phyloP scores from a whole-genome alignment of 306 rosid species.

The Lathyrus sativus region DNA sequence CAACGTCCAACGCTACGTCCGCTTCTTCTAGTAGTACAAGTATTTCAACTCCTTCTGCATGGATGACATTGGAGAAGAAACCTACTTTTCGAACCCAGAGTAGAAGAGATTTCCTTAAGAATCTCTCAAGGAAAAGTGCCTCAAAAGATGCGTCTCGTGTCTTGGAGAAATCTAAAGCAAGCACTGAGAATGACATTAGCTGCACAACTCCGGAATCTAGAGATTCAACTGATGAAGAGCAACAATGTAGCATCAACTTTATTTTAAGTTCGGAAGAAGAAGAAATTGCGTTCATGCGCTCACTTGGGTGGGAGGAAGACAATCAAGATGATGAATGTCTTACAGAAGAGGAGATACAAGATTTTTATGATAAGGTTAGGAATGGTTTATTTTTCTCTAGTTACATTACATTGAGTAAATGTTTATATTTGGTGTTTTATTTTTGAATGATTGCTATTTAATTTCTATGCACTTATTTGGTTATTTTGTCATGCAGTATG shows the following conservation, averaged over 20 bases:
- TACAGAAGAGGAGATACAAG: conserved; percentile 45
- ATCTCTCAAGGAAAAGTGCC: conserved; percentile 41
- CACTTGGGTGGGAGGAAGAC: conserved; percentile 51
- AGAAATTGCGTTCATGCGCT: conserved; percentile 45
- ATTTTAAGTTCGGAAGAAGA: conserved; percentile 37
- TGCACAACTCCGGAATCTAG: neutral
- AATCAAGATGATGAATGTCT: conserved; percentile 33
- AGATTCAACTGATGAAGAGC: conserved; percentile 35
- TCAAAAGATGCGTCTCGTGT: conserved; percentile 5
- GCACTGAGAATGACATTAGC: neutral
- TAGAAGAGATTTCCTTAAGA: conserved; percentile 45
- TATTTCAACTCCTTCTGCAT: conserved; percentile 31
- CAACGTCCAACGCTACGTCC: neutral
- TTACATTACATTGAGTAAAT: neutral
- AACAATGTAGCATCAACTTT: conserved; percentile 5
- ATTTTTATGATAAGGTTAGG: conserved; percentile 40
- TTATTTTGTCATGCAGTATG: conserved; percentile 37
- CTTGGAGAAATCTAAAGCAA: conserved; percentile 21
- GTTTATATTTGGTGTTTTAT: neutral
- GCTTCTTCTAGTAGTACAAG: neutral
- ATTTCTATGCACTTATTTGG: conserved; percentile 9
- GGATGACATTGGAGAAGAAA: conserved; percentile 38
- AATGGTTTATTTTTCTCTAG: neutral
- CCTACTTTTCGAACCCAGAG: conserved; percentile 43
- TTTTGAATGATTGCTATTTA: neutral